Evolutionary conservation across 768 basidiomycete species (phyloP), one percentile per base, ranked within the genome.

Genomic region (Lactarius quietus): DNA sequence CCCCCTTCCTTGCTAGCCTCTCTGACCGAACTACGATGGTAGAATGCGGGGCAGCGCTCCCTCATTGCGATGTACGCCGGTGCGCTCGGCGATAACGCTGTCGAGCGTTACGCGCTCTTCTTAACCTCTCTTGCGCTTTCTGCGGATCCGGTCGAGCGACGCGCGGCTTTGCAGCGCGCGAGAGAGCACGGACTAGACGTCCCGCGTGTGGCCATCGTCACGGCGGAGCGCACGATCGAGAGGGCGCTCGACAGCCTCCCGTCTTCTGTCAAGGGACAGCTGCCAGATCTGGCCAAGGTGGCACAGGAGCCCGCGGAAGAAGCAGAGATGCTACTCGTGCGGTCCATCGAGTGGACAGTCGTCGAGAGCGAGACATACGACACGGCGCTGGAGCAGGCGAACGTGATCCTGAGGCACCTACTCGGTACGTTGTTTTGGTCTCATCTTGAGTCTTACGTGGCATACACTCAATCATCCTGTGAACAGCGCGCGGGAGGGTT

Each of bases 41-140:
- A 90, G 87, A 79, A 80, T 48, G 89, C 91, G 20, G 91, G 90
- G 20, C 82, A 95, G 75, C 83, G 92, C 38, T 86, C 90, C 48
- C 82, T 98, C 20, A 94, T 98, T 15, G 95, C 96, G 0, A 85
- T 97, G 80, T 98, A 99, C 74, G 94, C 94, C 7, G 86, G 92
- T 17, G 92, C 92, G 33, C 78, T 98, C 26, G 92, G 94, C 7
- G 89, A 93, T 71, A 93, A 93, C 68, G 94, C 94, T 3, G 87
- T 96, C 41, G 90, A 94, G 70, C 88, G 93, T 39, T 98, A 98
- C 70, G 94, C 95, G 0, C 79, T 88, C 70, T 98, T 95, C 86
- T 81, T 98, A 28, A 85, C 90, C 35, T 90, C 88, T 0, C 81
- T 92, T 20, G 89, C 84, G 52, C 81, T 91, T 20, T 78, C 82